Percentiles rank a stretch among this genome's conserved stretches.
These are phyloP conservation scores for Bimuria novae-zelandiae DNA, from an alignment of 2,329 filamentous ascomycete genomes.

Conservation along the genomic window DNA sequence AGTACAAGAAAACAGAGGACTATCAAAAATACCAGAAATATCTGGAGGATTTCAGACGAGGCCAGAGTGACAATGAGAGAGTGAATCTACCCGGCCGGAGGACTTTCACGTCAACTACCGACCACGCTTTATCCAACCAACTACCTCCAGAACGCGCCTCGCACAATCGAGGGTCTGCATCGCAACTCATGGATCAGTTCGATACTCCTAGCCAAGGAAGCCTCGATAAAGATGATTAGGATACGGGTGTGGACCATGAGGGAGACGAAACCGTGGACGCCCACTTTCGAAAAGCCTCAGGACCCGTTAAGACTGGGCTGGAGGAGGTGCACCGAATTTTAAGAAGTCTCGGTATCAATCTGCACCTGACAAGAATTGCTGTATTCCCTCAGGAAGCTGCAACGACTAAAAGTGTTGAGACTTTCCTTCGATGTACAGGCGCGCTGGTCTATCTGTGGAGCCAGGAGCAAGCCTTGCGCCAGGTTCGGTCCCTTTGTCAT, in stretches of 20 bases:
- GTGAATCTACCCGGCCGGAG: background rate
- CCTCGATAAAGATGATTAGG: background rate
- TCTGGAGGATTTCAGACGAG: conserved; percentile 8
- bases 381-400: conserved; percentile 6
- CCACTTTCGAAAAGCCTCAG: background rate
- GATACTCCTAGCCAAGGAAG: background rate
- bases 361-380: conserved; percentile 5
- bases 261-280: background rate
- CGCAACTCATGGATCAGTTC: background rate
- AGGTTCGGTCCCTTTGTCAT: conserved; percentile 14
- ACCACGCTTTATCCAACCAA: background rate
- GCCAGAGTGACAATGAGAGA: conserved; percentile 1
- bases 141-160: background rate
- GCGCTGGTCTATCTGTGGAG: conserved; percentile 14
- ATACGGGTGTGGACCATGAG: background rate
- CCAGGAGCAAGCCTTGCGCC: conserved; percentile 4
- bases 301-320: conserved; percentile 1
- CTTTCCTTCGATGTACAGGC: conserved; percentile 12
- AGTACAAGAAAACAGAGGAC: conserved; percentile 13
- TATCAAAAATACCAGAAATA: conserved; percentile 7
- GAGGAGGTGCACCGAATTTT: conserved; percentile 6
- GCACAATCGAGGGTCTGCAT: background rate
- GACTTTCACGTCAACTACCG: background rate
- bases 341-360: conserved; percentile 9
- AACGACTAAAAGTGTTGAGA: conserved; percentile 10